These are phyloP conservation scores for Triticum aestivum DNA, from an alignment of 176 grass and related monocot species.

Conservation along the genomic window DNA sequence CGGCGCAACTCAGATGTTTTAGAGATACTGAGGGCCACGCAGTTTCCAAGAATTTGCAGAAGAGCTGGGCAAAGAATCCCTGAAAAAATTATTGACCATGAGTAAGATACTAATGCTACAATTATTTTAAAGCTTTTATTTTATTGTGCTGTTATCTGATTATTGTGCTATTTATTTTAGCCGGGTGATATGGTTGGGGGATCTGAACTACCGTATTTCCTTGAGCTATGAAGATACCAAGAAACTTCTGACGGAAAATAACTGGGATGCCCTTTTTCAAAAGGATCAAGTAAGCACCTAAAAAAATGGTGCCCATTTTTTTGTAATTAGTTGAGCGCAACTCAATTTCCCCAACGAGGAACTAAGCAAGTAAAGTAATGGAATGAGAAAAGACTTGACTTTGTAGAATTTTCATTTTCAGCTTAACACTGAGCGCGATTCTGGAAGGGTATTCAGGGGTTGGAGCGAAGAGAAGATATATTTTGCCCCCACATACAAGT, in stretches of 20 bases:
- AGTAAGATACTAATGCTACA: slow-evolving; percentile 52
- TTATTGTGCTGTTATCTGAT: slow-evolving; percentile 22
- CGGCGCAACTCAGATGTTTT: slow-evolving; percentile 76
- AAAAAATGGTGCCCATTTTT: not conserved
- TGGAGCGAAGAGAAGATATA: slow-evolving; percentile 93
- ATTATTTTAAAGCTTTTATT: not conserved
- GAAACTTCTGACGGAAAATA: slow-evolving; percentile 72
- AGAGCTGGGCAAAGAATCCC: slow-evolving; percentile 62
- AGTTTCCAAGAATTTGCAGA: slow-evolving; percentile 80
- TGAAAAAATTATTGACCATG: slow-evolving; percentile 87
- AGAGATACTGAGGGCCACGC: slow-evolving; percentile 75
- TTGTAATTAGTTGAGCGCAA: not conserved
- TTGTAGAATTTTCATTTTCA: slow-evolving; percentile 29
- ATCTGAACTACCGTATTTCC: slow-evolving; percentile 91
- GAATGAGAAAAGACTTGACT: not conserved
- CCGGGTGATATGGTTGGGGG: slow-evolving; percentile 78
- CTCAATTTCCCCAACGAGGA: slow-evolving; percentile 12
- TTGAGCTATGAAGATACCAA: slow-evolving; percentile 76
- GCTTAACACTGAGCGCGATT: slow-evolving; percentile 75
- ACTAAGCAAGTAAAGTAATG: not conserved
- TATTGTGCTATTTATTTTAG: slow-evolving; percentile 39
- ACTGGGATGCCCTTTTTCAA: slow-evolving; percentile 86
- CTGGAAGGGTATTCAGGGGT: slow-evolving; percentile 72
- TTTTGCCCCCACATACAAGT: slow-evolving; percentile 96
- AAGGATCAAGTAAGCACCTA: slow-evolving; percentile 78